Conservation (phyloP, 345 rosid genomes). For the Salix koriyanagi region DNA sequence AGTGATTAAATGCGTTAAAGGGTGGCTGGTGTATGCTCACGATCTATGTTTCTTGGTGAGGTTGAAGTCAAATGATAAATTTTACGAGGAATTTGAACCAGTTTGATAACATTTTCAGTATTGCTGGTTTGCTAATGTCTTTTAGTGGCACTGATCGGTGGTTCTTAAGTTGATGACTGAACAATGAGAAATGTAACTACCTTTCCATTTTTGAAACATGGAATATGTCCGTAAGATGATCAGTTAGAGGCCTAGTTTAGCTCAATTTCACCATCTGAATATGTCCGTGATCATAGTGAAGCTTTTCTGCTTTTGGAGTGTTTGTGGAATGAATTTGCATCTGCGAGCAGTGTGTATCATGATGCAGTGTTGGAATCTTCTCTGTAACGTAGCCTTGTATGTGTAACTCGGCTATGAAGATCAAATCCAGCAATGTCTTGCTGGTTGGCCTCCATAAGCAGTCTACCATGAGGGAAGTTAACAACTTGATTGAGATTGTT, state of each 20-base stretch:
- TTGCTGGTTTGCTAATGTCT: neutral
- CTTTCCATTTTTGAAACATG: neutral
- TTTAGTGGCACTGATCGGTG: neutral
- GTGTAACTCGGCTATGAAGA: neutral
- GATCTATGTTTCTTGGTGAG: neutral
- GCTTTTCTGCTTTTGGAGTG: neutral
- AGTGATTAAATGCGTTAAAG: neutral
- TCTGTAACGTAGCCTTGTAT: neutral
- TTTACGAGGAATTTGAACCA: neutral
- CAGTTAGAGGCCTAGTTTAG: neutral
- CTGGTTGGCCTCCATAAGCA: neutral
- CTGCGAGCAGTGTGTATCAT: neutral
- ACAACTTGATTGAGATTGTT: neutral
- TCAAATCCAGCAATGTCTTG: neutral
- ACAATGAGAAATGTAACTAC: neutral
- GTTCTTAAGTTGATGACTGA: neutral
- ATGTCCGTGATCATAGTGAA: neutral
- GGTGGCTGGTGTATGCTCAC: neutral
- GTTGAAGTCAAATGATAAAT: neutral
- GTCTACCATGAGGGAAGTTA: neutral
- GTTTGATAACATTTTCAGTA: neutral
- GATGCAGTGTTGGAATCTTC: neutral
- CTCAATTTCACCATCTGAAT: neutral
- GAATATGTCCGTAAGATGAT: neutral
- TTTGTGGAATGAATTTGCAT: neutral